These are phyloP conservation scores for Kodamaea fungicola DNA, from an alignment of 1,139 yeast genomes.

Conservation along the genomic window DNA sequence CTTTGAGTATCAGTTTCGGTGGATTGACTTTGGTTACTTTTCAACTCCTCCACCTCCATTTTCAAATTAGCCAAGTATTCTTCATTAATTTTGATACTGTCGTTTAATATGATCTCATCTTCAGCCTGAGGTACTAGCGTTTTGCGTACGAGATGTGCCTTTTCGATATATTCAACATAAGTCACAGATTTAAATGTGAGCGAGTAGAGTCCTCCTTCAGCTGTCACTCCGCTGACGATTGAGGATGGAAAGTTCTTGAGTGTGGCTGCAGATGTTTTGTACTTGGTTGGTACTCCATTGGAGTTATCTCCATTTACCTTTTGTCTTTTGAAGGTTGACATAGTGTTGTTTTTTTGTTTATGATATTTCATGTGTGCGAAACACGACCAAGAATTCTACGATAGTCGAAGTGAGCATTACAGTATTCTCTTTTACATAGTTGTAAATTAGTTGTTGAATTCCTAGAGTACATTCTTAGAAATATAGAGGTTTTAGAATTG, in stretches of 20 bases:
- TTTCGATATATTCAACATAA: slow-evolving; percentile 37
- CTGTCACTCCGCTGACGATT: slow-evolving; percentile 41
- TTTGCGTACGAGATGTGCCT: slow-evolving; percentile 28
- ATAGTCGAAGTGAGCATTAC: no score
- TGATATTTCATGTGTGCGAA: no score
- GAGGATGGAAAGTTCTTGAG: slow-evolving; percentile 39
- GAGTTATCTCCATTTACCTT: slow-evolving; percentile 2
- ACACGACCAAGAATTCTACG: no score
- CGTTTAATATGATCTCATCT: slow-evolving; percentile 16
- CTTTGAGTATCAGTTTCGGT: slow-evolving; percentile 6
- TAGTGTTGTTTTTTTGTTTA: background rate
- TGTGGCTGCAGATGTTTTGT: slow-evolving; percentile 32
- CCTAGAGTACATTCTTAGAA: no score
- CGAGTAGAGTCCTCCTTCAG: slow-evolving; percentile 43
- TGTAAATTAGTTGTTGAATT: no score
- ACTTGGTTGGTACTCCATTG: slow-evolving; percentile 21
- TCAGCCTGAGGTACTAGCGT: slow-evolving; percentile 7
- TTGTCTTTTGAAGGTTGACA: slow-evolving; percentile 7
- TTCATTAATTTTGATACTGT: slow-evolving; percentile 16
- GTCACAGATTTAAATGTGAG: slow-evolving; percentile 43
- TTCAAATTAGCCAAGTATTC: slow-evolving; percentile 15
- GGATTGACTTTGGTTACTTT: slow-evolving; percentile 1
- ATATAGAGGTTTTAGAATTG: no score
- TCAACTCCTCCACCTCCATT: slow-evolving; percentile 15
- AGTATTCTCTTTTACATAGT: no score